Evolutionary conservation across 495 filamentous ascomycete genomes (phyloP), one percentile per base, ranked within the genome.

Genomic region (Podospora comata): DNA sequence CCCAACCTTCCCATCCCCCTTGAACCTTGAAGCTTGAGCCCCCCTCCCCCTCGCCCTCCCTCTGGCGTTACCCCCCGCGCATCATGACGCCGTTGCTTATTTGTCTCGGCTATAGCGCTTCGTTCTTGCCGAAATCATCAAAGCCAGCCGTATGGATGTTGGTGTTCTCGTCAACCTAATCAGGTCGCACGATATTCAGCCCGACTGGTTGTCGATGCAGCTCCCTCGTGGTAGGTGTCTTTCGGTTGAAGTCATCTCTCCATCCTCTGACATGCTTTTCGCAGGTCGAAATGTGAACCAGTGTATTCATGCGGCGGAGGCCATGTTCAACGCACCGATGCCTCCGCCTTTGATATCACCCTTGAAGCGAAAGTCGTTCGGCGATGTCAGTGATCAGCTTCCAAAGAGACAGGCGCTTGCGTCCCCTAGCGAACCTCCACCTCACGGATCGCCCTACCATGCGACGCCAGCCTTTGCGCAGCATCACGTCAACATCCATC

Each of bases 121-220:
- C 74, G 73, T 85, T 70, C 76, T 86, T 62, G 81, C 80, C 74
- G 84, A 86, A 78, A 84, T 82, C 68, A 80, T 86, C 74, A 86
- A 85, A 70, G 77, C 76, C 70, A 84, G 81, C 77, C 72, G 76
- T 28, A 78, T 86, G 68, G 79, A 85, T 54, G 75, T 84, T 30
- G 73, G 74, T 27, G 72, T 73, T 53, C 74, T 84, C 28, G 76
- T 84, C 59, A 91, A 79, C n/a, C 80, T 84, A 60, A 77, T 83
- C 74, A 81, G 78, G 67, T 62, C 70, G 65, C 76, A 82, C 63
- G 75, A 75, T 15, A 72, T 84, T 39, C 72, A 79, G 75, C 79
- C 80, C 26, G 73, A 81, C 71, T 83, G 81, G 81, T 67, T 79
- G 63, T 67, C 66, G 44, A 83, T 84, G 79, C 82, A 82, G 69